Evolutionary conservation across 306 rosid genomes (phyloP).

Genomic region (Rosa lucieae): DNA sequence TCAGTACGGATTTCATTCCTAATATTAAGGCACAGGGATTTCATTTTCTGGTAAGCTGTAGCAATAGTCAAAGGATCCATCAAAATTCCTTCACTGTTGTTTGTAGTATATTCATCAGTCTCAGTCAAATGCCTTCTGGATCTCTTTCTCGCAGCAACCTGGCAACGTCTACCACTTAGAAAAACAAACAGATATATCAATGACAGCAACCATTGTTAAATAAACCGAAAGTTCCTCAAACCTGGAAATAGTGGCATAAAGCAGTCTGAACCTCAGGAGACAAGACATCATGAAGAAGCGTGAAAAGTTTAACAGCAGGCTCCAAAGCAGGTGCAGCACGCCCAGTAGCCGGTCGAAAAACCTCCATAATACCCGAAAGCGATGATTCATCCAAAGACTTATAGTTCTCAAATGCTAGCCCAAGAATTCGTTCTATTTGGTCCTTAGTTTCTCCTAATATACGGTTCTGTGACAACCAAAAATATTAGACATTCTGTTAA

Average conservation of each 20-base stretch:
- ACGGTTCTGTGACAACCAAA: conserved; percentile 62
- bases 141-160: conserved; percentile 96
- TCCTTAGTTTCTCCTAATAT: conserved; percentile 93
- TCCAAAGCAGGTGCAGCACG: conserved; percentile 83
- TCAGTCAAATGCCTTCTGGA: conserved; percentile 80
- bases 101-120: conserved; percentile 84
- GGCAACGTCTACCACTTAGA: conserved; percentile 29
- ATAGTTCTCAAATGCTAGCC: conserved; percentile 82
- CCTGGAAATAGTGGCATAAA: conserved; percentile 96
- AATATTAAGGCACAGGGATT: conserved; percentile 62
- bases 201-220: conserved; percentile 22
- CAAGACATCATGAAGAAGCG: conserved; percentile 85
- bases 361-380: conserved; percentile 75
- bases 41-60: conserved; percentile 91
- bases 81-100: conserved; percentile 62
- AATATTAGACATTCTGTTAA: conserved; percentile 29
- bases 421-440: conserved; percentile 78
- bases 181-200: conserved; percentile 17
- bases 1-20: conserved; percentile 76
- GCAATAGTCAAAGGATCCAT: conserved; percentile 55
- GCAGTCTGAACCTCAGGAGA: conserved; percentile 95
- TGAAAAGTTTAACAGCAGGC: conserved; percentile 90
- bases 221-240: conserved; percentile 33
- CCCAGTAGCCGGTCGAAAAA: conserved; percentile 71
- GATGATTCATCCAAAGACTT: conserved; percentile 87